These are phyloP conservation scores for Coemansia sp. DNA, from an alignment of 192 early-diverging fungal species.

Conservation along the genomic window DNA sequence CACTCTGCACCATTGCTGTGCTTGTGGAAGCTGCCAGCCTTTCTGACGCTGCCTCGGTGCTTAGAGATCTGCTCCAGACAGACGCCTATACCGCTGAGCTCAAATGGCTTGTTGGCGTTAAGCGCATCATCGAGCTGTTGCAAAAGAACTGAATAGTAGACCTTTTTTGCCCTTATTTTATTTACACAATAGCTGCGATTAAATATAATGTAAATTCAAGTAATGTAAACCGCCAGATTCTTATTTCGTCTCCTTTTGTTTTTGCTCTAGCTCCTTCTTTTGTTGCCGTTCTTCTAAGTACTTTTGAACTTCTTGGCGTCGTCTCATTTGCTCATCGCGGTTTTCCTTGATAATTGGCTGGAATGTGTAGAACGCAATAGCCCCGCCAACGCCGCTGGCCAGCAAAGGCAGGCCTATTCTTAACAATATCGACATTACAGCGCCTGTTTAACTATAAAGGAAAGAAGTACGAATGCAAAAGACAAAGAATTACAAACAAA, in stretches of 20 bases:
- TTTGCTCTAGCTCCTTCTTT: neutral
- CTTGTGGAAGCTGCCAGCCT: constrained; percentile 18
- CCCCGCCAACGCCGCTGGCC: constrained; percentile 20
- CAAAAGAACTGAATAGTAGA: constrained; percentile 13
- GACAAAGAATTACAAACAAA: no score
- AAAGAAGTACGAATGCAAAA: no score
- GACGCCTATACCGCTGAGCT: constrained; percentile 30
- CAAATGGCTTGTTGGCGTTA: constrained; percentile 53
- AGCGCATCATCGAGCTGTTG: constrained; percentile 42
- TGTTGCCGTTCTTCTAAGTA: neutral
- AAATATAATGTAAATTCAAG: no score
- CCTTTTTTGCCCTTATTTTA: constrained; percentile 4
- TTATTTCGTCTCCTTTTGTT: neutral
- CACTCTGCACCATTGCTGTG: neutral
- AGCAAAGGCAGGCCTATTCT: constrained; percentile 27
- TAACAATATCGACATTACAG: neutral
- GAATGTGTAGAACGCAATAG: constrained; percentile 32
- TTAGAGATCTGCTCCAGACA: constrained; percentile 34
- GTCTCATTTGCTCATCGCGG: constrained; percentile 9
- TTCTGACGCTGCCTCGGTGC: constrained; percentile 17
- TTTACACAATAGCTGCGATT: no score
- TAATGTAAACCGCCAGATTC: no score
- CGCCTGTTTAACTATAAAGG: no score
- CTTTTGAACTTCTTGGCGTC: neutral
- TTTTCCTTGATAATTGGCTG: constrained; percentile 18